Percentiles rank a stretch among this genome's conserved stretches.
Evolutionary conservation across 768 basidiomycete genomes (phyloP).

Genomic region (Xerocomellus intermedius): DNA sequence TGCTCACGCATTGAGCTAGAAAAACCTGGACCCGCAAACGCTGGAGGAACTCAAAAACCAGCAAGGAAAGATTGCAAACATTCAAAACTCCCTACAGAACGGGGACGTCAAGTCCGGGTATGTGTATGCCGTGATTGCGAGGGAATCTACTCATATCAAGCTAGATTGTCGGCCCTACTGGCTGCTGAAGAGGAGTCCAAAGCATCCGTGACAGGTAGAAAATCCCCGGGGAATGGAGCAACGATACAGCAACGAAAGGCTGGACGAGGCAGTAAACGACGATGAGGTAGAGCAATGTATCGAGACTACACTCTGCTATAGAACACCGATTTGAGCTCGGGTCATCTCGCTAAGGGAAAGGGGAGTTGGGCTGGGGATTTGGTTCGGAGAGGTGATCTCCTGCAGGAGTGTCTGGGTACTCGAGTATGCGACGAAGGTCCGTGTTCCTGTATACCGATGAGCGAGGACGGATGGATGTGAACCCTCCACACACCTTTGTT

Average conservation of each 20-base stretch:
- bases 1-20: conserved; percentile 40
- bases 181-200: conserved; percentile 40
- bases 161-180: conserved; percentile 46
- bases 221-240: conserved; percentile 18
- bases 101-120: conserved; percentile 63
- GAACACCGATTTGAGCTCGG: not conserved
- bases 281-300: conserved; percentile 14
- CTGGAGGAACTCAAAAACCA: conserved; percentile 62
- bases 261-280: conserved; percentile 37
- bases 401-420: conserved; percentile 40
- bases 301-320: conserved; percentile 7
- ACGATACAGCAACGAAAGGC: conserved; percentile 34
- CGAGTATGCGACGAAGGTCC: conserved; percentile 54
- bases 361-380: conserved; percentile 11
- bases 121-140: conserved; percentile 16
- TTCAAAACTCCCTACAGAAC: conserved; percentile 55
- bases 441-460: conserved; percentile 42
- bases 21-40: conserved; percentile 72
- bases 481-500: conserved; percentile 50
- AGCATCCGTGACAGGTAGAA: conserved; percentile 21
- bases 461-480: not conserved
- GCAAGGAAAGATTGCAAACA: conserved; percentile 53
- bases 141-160: conserved; percentile 3
- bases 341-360: not conserved
- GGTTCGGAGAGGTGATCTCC: conserved; percentile 6